These are phyloP conservation scores for Dioscorea zingiberensis DNA, from an alignment of 106 monocot species.

Conservation along the genomic window DNA sequence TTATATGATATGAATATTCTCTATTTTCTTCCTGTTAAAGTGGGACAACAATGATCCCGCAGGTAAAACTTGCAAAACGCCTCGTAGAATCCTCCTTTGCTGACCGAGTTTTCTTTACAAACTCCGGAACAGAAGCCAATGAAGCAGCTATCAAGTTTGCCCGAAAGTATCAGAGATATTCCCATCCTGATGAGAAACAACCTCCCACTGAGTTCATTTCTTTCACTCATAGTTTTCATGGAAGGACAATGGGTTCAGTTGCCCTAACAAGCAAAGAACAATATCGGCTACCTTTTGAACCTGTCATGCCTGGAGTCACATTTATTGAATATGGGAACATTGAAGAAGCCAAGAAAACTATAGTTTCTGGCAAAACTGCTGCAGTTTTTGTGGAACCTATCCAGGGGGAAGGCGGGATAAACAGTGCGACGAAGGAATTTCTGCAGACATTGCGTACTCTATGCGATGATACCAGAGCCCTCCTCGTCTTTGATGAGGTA, in stretches of 20 bases:
- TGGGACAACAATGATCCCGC: background rate
- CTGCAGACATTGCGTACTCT: slow-evolving; percentile 45
- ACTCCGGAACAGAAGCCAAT: slow-evolving; percentile 97
- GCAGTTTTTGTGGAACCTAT: slow-evolving; percentile 98
- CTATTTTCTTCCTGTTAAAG: too few relatives aligned
- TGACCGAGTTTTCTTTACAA: slow-evolving; percentile 83
- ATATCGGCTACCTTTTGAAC: slow-evolving; percentile 81
- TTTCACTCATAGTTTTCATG: slow-evolving; percentile 86
- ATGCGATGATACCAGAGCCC: slow-evolving; percentile 72
- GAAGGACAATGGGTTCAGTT: slow-evolving; percentile 88
- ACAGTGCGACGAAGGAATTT: slow-evolving; percentile 79
- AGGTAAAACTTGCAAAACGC: slow-evolving; percentile 74
- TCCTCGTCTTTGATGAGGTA: slow-evolving; percentile 96
- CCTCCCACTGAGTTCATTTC: slow-evolving; percentile 71
- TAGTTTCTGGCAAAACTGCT: slow-evolving; percentile 61
- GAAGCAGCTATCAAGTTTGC: slow-evolving; percentile 97
- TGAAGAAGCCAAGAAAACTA: slow-evolving; percentile 36
- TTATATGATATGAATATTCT: too few relatives aligned
- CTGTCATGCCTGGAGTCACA: slow-evolving; percentile 84
- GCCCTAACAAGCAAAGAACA: slow-evolving; percentile 87
- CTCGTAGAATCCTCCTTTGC: slow-evolving; percentile 88
- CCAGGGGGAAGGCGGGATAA: slow-evolving; percentile 96
- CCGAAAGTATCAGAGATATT: slow-evolving; percentile 66
- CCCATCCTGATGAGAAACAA: slow-evolving; percentile 14
- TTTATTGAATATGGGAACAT: slow-evolving; percentile 86